phyloP scores from a whole-genome alignment of 768 basidiomycete species.

The Holtermannia corniformis region DNA sequence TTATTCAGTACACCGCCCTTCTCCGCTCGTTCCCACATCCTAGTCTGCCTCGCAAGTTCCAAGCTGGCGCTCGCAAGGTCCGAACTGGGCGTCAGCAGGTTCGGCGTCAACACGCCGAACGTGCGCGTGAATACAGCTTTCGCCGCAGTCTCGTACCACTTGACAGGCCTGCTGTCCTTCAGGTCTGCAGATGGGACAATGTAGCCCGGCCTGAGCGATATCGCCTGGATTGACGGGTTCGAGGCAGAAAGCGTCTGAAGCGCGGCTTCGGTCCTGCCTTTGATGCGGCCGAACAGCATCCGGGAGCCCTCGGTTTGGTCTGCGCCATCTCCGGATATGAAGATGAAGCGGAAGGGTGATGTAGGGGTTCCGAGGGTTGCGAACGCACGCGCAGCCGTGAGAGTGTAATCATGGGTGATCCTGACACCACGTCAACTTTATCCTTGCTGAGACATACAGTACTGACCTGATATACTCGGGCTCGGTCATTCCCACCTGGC shows the following conservation, averaged over 20 bases:
- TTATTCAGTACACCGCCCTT: too few relatives aligned
- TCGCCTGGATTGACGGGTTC: constrained; percentile 6
- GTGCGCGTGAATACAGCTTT: too few relatives aligned
- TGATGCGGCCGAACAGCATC: constrained; percentile 41
- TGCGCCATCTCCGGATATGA: constrained; percentile 43
- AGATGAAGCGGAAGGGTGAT: constrained; percentile 43
- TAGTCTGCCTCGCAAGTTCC: too few relatives aligned
- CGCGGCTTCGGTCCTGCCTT: constrained; percentile 38
- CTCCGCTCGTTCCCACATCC: too few relatives aligned
- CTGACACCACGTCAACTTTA: constrained; percentile 1
- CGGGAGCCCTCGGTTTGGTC: constrained; percentile 39
- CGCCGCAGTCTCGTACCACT: too few relatives aligned
- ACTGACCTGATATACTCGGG: constrained; percentile 21
- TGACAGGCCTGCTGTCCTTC: too few relatives aligned
- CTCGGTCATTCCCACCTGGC: constrained; percentile 10
- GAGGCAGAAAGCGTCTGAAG: not conserved
- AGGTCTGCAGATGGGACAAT: constrained; percentile 14
- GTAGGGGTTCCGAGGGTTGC: constrained; percentile 30
- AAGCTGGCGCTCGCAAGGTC: too few relatives aligned
- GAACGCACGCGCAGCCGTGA: constrained; percentile 38
- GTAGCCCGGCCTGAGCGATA: constrained; percentile 18
- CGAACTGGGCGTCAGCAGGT: too few relatives aligned
- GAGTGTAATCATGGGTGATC: constrained; percentile 42
- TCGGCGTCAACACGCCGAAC: too few relatives aligned
- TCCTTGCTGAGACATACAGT: not conserved